These are phyloP conservation scores for Syncephalastrum racemosum DNA, from an alignment of 371 early-diverging fungal genomes.

Conservation along the genomic window DNA sequence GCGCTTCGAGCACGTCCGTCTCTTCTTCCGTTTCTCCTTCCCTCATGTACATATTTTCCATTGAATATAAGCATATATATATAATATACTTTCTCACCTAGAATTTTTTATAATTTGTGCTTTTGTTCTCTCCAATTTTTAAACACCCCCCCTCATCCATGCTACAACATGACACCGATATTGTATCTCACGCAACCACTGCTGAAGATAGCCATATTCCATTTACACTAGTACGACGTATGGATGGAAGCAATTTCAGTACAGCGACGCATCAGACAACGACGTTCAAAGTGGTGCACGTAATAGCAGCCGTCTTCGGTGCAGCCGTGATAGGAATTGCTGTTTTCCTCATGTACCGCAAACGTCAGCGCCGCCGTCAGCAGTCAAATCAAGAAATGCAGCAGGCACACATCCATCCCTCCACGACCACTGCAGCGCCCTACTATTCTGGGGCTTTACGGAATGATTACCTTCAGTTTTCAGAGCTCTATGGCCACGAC, in stretches of 20 bases:
- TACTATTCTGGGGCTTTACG: too few relatives aligned
- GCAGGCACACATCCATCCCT: too few relatives aligned
- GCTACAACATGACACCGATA: neutral
- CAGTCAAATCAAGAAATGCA: too few relatives aligned
- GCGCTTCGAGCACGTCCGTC: conserved; percentile 14
- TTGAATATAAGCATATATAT: conserved; percentile 4
- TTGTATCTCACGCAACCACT: neutral
- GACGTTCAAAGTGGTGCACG: conserved; percentile 37
- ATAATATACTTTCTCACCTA: neutral
- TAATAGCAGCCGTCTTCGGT: conserved; percentile 34
- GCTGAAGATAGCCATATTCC: conserved; percentile 4
- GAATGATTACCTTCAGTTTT: too few relatives aligned
- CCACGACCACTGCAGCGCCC: too few relatives aligned
- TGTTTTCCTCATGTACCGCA: conserved; percentile 26
- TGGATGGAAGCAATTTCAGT: conserved; percentile 13
- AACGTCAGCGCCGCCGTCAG: conserved; percentile 5
- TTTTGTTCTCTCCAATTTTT: neutral
- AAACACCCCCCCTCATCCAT: neutral
- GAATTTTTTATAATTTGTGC: neutral
- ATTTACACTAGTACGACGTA: conserved; percentile 4
- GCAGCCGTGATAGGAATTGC: conserved; percentile 28
- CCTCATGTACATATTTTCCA: neutral
- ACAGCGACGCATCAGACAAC: conserved; percentile 25
- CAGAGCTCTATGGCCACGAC: too few relatives aligned
- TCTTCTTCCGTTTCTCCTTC: conserved; percentile 10